phyloP scores from a whole-genome alignment of 2,329 filamentous ascomycete species.

The Apiospora sp. region DNA sequence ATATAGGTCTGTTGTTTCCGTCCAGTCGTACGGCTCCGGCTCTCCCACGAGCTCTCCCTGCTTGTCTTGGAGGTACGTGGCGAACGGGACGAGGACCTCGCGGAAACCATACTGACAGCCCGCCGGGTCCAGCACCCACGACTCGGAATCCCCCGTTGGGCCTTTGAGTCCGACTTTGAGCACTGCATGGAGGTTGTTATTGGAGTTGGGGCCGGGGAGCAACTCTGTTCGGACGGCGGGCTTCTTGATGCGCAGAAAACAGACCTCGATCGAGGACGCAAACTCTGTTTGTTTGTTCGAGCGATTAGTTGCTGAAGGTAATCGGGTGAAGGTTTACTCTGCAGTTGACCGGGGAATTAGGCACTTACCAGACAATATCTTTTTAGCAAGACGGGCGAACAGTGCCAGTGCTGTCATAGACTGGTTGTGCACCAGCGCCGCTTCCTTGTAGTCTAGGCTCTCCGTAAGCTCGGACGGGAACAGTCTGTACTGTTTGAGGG shows the following conservation, averaged over 20 bases:
- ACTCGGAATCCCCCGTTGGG: neutral
- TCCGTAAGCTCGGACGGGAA: too few relatives aligned
- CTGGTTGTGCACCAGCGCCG: neutral
- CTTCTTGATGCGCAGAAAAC: neutral
- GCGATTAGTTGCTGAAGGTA: too few relatives aligned
- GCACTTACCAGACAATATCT: neutral
- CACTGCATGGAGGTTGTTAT: neutral
- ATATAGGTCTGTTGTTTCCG: neutral
- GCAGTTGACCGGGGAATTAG: too few relatives aligned
- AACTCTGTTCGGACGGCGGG: neutral
- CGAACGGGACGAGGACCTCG: conserved; percentile 17
- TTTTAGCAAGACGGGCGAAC: neutral
- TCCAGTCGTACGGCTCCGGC: neutral
- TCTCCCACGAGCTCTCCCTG: neutral
- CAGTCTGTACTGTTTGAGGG: too few relatives aligned
- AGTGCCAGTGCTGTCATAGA: neutral
- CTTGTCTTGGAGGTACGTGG: conserved; percentile 11
- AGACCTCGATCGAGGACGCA: too few relatives aligned
- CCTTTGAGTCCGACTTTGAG: neutral
- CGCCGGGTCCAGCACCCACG: conserved; percentile 29
- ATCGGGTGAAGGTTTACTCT: too few relatives aligned
- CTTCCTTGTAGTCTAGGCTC: neutral
- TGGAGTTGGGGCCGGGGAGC: neutral
- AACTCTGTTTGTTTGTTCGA: too few relatives aligned
- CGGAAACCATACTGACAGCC: conserved; percentile 30